These are phyloP conservation scores for Schizonepeta tenuifolia DNA, from an alignment of 257 asterid species.

Conservation along the genomic window DNA sequence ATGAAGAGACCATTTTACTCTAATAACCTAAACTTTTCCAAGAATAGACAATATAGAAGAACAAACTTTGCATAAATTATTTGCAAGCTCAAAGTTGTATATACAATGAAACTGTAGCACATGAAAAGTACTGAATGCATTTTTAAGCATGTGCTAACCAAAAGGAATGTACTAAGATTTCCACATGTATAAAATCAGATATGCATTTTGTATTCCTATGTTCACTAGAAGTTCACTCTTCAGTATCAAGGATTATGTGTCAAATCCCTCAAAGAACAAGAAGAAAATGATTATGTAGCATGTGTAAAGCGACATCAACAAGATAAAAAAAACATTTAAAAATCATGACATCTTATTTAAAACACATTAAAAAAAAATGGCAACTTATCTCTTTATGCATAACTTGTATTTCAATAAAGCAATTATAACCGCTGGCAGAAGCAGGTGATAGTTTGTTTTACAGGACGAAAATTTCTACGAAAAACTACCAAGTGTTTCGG, in stretches of 20 bases:
- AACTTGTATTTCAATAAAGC: not conserved
- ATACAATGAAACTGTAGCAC: slow-evolving; percentile 1
- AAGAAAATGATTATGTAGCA: not conserved
- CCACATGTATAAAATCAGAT: not conserved
- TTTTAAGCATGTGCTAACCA: not conserved
- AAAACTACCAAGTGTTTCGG: too few relatives aligned
- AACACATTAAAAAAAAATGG: not conserved
- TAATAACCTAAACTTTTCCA: slow-evolving; percentile 61
- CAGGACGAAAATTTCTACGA: not conserved
- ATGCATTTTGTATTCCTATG: not conserved
- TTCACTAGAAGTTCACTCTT: not conserved
- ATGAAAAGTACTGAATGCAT: not conserved
- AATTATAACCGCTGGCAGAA: not conserved
- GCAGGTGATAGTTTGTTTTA: slow-evolving; percentile 15
- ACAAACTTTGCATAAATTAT: slow-evolving; percentile 13
- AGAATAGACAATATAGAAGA: slow-evolving; percentile 1
- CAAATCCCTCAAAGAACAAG: not conserved
- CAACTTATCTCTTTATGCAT: slow-evolving; percentile 11
- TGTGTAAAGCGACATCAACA: not conserved
- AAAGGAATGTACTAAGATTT: not conserved
- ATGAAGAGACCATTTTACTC: slow-evolving; percentile 97
- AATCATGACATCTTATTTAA: not conserved
- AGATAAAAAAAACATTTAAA: not conserved
- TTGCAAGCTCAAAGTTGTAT: not conserved
- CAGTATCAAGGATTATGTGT: not conserved